These are phyloP conservation scores for Bonnemaisonia californica DNA, from an alignment of 31 red algal genomes.

Conservation along the genomic window DNA sequence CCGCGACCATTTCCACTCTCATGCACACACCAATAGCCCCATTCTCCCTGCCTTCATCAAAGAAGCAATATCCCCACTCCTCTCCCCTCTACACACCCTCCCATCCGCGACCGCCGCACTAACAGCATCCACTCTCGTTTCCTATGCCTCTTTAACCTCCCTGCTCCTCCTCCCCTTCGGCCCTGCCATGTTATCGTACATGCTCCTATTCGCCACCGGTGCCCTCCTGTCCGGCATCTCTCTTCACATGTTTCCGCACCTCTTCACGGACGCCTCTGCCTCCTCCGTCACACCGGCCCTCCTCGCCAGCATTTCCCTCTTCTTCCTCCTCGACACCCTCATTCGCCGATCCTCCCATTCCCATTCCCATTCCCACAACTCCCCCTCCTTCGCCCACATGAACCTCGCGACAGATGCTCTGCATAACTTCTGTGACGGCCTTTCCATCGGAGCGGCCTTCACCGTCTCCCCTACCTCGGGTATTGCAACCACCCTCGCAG, in stretches of 20 bases:
- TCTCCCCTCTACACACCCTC: conserved; percentile 26
- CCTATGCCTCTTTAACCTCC: conserved; percentile 43
- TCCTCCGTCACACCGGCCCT: conserved; percentile 26
- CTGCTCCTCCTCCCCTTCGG: conserved; percentile 57
- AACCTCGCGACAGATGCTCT: conserved; percentile 74
- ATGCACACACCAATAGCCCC: background rate
- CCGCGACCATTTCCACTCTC: background rate
- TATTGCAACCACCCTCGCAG: conserved; percentile 66
- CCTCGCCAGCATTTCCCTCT: conserved; percentile 51
- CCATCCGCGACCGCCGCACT: conserved; percentile 46
- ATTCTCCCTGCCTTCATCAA: background rate
- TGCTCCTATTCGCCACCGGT: conserved; percentile 79
- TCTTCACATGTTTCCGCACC: conserved; percentile 63
- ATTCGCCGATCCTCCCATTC: conserved; percentile 22
- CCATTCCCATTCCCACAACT: background rate
- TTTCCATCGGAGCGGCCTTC: conserved; percentile 72
- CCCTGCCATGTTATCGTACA: background rate
- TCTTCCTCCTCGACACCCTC: conserved; percentile 43
- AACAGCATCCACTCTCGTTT: conserved; percentile 38
- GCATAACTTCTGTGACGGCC: conserved; percentile 89
- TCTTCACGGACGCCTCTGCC: conserved; percentile 27
- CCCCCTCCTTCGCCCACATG: conserved; percentile 40
- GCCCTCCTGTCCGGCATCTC: conserved; percentile 76
- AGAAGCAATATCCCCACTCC: background rate
- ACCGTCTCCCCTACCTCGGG: conserved; percentile 34